Evolutionary conservation across 163 green algal species (phyloP).

Genomic region (Trebouxiophyceae sp.): DNA sequence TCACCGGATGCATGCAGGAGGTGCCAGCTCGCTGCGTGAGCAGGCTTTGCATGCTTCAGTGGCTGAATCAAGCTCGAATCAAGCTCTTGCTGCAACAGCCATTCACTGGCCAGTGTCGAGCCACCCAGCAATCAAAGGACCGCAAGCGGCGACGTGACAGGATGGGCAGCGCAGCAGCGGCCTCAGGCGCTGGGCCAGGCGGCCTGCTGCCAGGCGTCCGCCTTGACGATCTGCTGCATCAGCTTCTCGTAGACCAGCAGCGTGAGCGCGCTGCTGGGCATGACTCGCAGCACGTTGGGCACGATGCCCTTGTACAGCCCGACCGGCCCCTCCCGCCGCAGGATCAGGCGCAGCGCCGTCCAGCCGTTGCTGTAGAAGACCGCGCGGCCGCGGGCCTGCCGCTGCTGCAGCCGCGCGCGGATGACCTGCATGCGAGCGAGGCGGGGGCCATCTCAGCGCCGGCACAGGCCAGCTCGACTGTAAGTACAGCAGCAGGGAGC

Average conservation of each 20-base stretch:
- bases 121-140: no score
- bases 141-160: no score
- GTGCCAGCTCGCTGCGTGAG: no score
- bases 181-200: no score
- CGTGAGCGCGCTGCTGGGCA: conserved; percentile 86
- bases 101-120: no score
- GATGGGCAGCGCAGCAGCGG: no score
- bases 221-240: conserved; percentile 36
- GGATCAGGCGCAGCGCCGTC: conserved; percentile 45
- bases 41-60: no score
- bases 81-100: no score
- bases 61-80: no score
- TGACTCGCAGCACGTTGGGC: conserved; percentile 82
- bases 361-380: conserved; percentile 47
- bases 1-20: no score
- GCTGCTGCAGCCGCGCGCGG: conserved; percentile 81
- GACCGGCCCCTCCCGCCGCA: conserved; percentile 58
- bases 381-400: conserved; percentile 46
- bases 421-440: conserved; percentile 75
- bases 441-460: no score
- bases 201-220: not conserved
- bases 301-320: conserved; percentile 87
- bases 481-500: not conserved
- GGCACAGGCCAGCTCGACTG: not conserved
- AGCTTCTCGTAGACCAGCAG: conserved; percentile 90